Percentiles rank a stretch among this genome's conserved stretches.
Conservation (phyloP, 441 rosid species). For the Theobroma grandiflorum region DNA sequence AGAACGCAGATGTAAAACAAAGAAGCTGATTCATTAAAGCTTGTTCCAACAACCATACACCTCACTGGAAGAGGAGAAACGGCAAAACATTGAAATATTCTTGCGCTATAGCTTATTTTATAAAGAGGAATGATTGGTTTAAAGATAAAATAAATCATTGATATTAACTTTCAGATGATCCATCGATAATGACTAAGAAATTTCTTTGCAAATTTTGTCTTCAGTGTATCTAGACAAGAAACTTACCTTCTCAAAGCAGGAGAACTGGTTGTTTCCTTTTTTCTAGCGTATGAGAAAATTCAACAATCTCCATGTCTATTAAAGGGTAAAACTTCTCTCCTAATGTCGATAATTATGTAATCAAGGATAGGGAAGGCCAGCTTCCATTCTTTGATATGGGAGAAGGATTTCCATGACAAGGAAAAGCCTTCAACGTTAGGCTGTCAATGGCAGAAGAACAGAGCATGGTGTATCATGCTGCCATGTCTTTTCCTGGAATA, state of each 20-base stretch:
- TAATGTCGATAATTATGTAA: too few relatives aligned
- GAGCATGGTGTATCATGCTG: background rate
- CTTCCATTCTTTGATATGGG: background rate
- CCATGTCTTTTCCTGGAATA: background rate
- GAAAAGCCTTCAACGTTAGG: background rate
- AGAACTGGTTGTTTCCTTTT: background rate
- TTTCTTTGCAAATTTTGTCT: background rate
- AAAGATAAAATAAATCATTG: background rate
- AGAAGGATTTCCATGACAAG: background rate
- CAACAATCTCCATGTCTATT: background rate
- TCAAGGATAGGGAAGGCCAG: too few relatives aligned
- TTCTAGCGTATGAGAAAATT: background rate
- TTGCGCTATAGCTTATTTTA: background rate
- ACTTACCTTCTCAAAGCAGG: background rate
- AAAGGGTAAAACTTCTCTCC: background rate
- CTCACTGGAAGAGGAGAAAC: background rate
- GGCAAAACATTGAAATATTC: background rate
- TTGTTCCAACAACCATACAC: background rate
- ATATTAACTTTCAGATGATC: background rate
- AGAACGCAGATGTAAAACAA: background rate
- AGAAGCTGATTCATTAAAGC: conserved; percentile 6
- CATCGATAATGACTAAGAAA: background rate
- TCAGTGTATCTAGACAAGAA: background rate
- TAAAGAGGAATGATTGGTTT: background rate
- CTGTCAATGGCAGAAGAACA: background rate